These are phyloP conservation scores for Bertia moriformis DNA, from an alignment of 2,329 filamentous ascomycete genomes.

Conservation along the genomic window DNA sequence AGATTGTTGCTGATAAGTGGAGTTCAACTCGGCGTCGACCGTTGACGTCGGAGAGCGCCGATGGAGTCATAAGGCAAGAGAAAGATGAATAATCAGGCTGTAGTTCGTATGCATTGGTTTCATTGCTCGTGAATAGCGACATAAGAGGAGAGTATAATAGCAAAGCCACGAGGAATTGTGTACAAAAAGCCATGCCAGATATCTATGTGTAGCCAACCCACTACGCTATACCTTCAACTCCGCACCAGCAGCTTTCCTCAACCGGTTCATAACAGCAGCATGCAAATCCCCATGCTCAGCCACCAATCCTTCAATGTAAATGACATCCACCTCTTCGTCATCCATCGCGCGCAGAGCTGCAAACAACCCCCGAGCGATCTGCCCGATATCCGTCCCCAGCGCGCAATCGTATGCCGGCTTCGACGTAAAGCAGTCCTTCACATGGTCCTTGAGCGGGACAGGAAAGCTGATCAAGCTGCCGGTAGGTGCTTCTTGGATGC, in stretches of 20 bases:
- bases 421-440: background rate
- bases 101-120: no score
- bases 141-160: no score
- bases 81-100: no score
- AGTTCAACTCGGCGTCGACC: no score
- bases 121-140: no score
- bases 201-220: no score
- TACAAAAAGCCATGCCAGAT: no score
- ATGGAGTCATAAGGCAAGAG: no score
- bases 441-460: background rate
- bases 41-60: no score
- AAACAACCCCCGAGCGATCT: constrained; percentile 46
- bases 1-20: no score
- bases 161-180: no score
- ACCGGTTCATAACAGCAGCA: constrained; percentile 25
- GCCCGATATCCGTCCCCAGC: constrained; percentile 31
- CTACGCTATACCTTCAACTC: background rate
- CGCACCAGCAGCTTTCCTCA: background rate
- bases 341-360: constrained; percentile 45
- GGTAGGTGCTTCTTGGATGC: background rate
- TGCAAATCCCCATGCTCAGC: constrained; percentile 33
- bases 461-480: background rate
- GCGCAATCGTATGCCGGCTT: constrained; percentile 12
- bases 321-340: constrained; percentile 37
- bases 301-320: constrained; percentile 46